Evolutionary conservation across 1,139 yeast species (phyloP).

Genomic region (Scheffersomyces titani): DNA sequence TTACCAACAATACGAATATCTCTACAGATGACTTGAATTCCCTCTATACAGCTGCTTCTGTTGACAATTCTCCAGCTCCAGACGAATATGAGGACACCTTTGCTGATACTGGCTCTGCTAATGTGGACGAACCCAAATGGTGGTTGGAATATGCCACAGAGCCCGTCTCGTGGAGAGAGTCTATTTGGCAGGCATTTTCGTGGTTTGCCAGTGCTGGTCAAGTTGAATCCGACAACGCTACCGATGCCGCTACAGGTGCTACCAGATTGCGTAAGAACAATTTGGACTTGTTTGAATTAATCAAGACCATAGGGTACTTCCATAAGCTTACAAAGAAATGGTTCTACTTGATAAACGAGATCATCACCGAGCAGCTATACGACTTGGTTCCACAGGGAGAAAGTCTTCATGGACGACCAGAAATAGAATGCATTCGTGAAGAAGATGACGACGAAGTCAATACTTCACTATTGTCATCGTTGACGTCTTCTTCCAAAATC

Average conservation of each 20-base stretch:
- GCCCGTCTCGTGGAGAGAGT: conserved; percentile 62
- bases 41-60: conserved; percentile 18
- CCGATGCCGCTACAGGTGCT: neutral
- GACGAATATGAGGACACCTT: conserved; percentile 12
- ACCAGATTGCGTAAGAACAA: conserved; percentile 3
- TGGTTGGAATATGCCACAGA: conserved; percentile 48
- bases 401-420: neutral
- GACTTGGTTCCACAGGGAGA: conserved; percentile 6
- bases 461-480: conserved; percentile 7
- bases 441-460: conserved; percentile 7
- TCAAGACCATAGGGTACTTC: conserved; percentile 55
- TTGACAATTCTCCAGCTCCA: conserved; percentile 16
- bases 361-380: conserved; percentile 32
- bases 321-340: conserved; percentile 53
- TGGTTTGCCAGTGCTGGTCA: conserved; percentile 91
- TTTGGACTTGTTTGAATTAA: conserved; percentile 21
- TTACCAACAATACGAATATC: conserved; percentile 14
- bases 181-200: conserved; percentile 68
- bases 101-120: conserved; percentile 7
- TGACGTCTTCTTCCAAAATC: conserved; percentile 14
- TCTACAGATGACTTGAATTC: conserved; percentile 22
- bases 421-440: conserved; percentile 1
- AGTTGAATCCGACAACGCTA: conserved; percentile 22
- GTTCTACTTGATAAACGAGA: conserved; percentile 40
- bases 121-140: conserved; percentile 41